Evolutionary conservation across 164 flowering plant species (phyloP), one percentile per base, ranked within the genome.

Genomic region (grape (Vitis vinifera)): DNA sequence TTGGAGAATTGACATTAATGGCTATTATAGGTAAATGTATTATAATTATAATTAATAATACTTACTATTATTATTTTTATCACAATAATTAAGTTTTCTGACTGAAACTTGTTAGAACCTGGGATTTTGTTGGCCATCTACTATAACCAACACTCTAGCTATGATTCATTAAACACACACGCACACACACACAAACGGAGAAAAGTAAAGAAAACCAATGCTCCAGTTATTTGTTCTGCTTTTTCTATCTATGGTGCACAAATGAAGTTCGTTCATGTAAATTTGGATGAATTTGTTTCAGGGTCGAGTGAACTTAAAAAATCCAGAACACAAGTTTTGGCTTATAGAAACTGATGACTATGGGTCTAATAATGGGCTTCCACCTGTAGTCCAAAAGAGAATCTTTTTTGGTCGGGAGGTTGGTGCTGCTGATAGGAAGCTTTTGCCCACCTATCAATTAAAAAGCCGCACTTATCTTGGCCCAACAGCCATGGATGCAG

Each of bases 401-500:
- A 79, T 92, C 16, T 95, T 91, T 81, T 93, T 95, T 73, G 99
- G 99, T 60, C 87, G 99, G 56, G 98, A 90, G 78, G 79, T 95
- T 76, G 99, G 98, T 67, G 79, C 83, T 68, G 87, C 97, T 71
- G 99, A 89, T 72, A 83, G 99, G 82, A 95, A 91, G 80, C 89
- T 90, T 51, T 73, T 95, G 75, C 99, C 98, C 4, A 90, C 88
- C 6, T 95, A 93, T 86, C 89, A 95, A 78, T 74, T 95, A 66
- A 95, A 95, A 76, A 90, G 91, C 74, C 96, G 99, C 55, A 86
- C 57, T 29, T 95, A 95, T 80, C 87, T 95, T 73, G 99, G 99
- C 27, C 99, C 99, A 51, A 95, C 99, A 17, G 97, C 99, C 30
- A 95, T 95, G 99, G 99, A 95, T 86, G 98, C 99, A 53, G 99